Evolutionary conservation across 2,329 filamentous ascomycete species (phyloP), one percentile per base, ranked within the genome.

Genomic region (Domatiomyces globalis): DNA sequence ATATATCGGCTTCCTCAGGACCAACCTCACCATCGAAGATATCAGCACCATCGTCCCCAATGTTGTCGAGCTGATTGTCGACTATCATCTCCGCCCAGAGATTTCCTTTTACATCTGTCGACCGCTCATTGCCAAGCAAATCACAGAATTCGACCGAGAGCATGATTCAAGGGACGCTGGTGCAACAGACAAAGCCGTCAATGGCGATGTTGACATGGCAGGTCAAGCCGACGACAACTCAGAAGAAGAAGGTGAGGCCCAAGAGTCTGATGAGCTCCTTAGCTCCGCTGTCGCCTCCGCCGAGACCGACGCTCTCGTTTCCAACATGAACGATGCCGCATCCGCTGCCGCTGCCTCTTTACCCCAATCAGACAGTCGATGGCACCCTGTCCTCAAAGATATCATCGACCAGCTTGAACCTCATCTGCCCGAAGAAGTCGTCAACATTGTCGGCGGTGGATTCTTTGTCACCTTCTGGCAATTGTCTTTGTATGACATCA

Each of bases 381-480:
- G 82, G 62, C 78, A 87, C 57, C 80, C 84, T 20, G 78, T 85
- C 1, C 75, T 96, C 47, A 80, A 85, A 56, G 80, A 82, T 4
- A 71, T 95, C 17, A 83, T 89, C 52, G 77, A 84, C 7, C 75
- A 80, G 27, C 76, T 95, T 17, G 77, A 78, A 53, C 69, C 72
- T 5, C 71, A 77, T 0, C 65, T 87, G 9, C 78, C 84, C 0
- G 67, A 77, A 1, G 75, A 79, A 6, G 77, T 81, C 4, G 87
- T 83, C 74, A 72, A 78, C 9, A 79, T 78, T 48, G 77, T 95
- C 49, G 88, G 81, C 44, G 75, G 87, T 0, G 81, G 85, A 27
- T 90, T 95, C 65, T 95, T 87, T 62, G 80, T 85, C 44, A 85
- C 85, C 0, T 98, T 98, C 68, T 98, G 92, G 92, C 83, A 89